These are phyloP conservation scores for Phaeosphaeriaceae sp. DNA, from an alignment of 2,329 filamentous ascomycete species.

Conservation along the genomic window DNA sequence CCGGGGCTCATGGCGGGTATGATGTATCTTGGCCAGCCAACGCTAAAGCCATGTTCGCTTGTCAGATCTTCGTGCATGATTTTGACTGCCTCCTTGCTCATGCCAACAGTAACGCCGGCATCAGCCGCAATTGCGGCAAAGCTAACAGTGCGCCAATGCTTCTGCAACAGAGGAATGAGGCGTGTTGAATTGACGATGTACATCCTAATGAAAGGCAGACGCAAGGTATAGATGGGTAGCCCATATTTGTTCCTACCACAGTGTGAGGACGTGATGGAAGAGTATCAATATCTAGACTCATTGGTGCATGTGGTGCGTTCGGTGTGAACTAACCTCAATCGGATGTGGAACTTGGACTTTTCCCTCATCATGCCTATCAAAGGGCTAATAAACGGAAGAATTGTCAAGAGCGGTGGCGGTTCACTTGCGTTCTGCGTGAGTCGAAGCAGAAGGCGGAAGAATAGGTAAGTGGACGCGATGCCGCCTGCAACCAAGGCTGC, in stretches of 20 bases:
- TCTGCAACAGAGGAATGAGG: conserved; percentile 4
- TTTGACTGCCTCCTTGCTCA: conserved; percentile 3
- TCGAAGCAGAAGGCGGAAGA: conserved; percentile 1
- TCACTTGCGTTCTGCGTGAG: conserved; percentile 1
- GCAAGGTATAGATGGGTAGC: conserved; percentile 1
- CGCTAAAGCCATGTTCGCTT: conserved; percentile 4
- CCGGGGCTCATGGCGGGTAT: conserved; percentile 2
- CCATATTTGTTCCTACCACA: neutral
- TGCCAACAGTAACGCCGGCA: conserved; percentile 2
- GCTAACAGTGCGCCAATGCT: conserved; percentile 3
- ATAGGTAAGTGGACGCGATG: conserved; percentile 4
- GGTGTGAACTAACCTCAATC: neutral
- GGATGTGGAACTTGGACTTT: conserved; percentile 2
- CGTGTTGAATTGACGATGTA: conserved; percentile 1
- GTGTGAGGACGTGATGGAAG: neutral
- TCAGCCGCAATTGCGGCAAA: conserved; percentile 2
- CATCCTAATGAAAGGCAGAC: conserved; percentile 2
- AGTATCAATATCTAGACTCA: neutral
- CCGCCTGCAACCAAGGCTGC: neutral
- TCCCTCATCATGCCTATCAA: conserved; percentile 1
- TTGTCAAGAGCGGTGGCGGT: neutral
- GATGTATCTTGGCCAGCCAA: conserved; percentile 5
- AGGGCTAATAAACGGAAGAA: conserved; percentile 1
- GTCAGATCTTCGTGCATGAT: conserved; percentile 4
- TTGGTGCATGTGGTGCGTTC: neutral